Percentiles rank a stretch among this genome's conserved stretches.
Conservation (phyloP, 306 rosid genomes). For the Gastrolobium villosum region DNA sequence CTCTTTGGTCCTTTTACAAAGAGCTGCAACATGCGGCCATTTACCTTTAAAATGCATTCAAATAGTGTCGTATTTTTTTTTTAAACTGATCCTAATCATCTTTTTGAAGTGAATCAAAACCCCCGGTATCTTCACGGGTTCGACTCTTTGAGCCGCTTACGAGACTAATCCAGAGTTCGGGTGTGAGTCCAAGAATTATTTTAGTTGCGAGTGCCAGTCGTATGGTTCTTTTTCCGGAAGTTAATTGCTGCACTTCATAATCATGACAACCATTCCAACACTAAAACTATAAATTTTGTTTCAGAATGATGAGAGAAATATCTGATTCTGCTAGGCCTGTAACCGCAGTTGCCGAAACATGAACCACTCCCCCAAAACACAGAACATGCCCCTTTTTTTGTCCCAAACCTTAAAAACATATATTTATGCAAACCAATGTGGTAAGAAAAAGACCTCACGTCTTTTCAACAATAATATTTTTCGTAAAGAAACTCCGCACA, state of each 20-base stretch:
- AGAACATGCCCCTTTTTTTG: slow-evolving; percentile 17
- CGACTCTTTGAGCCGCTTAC: too few relatives aligned
- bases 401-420: slow-evolving; percentile 11
- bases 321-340: slow-evolving; percentile 3
- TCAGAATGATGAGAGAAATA: neutral
- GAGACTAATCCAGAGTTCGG: too few relatives aligned
- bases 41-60: neutral
- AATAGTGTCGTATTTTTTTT: too few relatives aligned
- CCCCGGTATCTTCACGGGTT: too few relatives aligned
- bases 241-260: too few relatives aligned
- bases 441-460: neutral
- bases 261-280: too few relatives aligned
- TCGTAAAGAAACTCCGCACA: neutral
- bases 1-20: neutral
- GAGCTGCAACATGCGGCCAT: neutral
- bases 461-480: neutral
- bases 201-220: too few relatives aligned
- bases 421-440: neutral
- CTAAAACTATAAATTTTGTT: neutral
- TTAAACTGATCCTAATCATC: too few relatives aligned
- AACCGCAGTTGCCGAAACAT: slow-evolving; percentile 28
- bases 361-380: slow-evolving; percentile 26
- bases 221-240: too few relatives aligned
- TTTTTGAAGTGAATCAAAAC: too few relatives aligned
- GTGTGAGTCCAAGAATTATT: too few relatives aligned